These are phyloP conservation scores for Epichloe hybrida DNA, from an alignment of 2,329 filamentous ascomycete species.

Conservation along the genomic window DNA sequence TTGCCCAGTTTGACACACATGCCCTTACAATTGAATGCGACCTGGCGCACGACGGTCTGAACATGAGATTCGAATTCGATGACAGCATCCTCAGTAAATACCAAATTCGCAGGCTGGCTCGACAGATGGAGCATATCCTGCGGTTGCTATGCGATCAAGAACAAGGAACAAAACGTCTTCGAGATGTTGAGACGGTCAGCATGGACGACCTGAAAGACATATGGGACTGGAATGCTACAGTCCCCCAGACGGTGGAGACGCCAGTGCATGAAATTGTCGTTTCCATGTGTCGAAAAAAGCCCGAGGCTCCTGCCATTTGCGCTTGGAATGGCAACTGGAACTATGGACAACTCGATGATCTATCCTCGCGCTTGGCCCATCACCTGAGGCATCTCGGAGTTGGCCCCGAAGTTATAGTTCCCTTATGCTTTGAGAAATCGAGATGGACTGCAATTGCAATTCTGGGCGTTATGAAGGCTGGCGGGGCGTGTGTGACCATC, in stretches of 20 bases:
- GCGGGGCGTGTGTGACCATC: conserved; percentile 2
- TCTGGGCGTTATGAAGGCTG: conserved; percentile 4
- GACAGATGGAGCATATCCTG: conserved; percentile 1
- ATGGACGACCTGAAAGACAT: conserved; percentile 5
- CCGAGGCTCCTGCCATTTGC: conserved; percentile 6
- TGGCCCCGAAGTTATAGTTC: conserved; percentile 1
- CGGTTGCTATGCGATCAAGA: neutral
- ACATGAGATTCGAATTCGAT: neutral
- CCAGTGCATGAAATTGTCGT: conserved; percentile 5
- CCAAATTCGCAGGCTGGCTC: neutral
- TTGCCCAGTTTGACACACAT: conserved; percentile 1
- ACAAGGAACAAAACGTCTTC: neutral
- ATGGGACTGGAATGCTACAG: conserved; percentile 4
- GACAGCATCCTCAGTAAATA: neutral
- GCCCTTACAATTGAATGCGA: conserved; percentile 2
- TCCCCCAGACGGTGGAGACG: conserved; percentile 1
- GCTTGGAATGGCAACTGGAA: conserved; percentile 27
- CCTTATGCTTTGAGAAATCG: conserved; percentile 7
- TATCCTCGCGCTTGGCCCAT: conserved; percentile 5
- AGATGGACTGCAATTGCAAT: conserved; percentile 5
- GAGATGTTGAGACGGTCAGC: neutral
- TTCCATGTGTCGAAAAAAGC: neutral
- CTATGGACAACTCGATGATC: conserved; percentile 18
- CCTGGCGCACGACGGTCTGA: neutral
- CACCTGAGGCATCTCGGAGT: conserved; percentile 3